Evolutionary conservation across 495 filamentous ascomycete genomes (phyloP), one percentile per base, ranked within the genome.

Genomic region (Tuber indicum): DNA sequence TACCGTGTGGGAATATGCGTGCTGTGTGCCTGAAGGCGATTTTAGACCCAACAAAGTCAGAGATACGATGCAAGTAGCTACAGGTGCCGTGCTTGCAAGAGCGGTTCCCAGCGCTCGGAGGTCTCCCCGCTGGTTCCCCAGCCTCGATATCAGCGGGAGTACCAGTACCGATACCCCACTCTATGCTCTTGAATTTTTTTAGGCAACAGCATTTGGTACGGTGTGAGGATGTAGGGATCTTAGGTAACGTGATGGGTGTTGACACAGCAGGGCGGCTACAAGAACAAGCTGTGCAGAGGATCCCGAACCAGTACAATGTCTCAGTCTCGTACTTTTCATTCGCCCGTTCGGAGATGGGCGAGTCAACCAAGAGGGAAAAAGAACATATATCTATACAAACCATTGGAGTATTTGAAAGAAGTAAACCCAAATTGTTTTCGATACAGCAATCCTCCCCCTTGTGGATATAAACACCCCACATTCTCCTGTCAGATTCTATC

Each of bases 401-500:
- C 23, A 58, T 58, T 23, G 1, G 14, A 36, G 14, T 17, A 36
- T 66, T 32, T 26, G 52, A 62, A 62, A n/a, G 23, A 26, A 62
- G 52, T 62, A 14, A 32, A 62, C n/a, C 52, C 52, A 49, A 26
- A 1, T 32, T 36, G 32, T 66, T 66, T 66, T 14, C 58, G 14
- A 66, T 66, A 66, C 26, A 66, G 58, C 26, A 66, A 66, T 76
- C 45, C 70, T 14, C 75, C 7, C 70, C 36, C 26, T 70, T 43
- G 39, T 62, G 66, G 74, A 80, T 80, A 80, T 75, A 80, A 76
- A 71, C 47, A 71, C 66, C 71, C 77, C 73, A 80, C 66, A 79
- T 79, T 45, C 26, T 76, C 71, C 73, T 43, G 71, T 76, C 72
- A 66, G 69, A 80, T 74, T 80, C 78, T 80, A 80, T 80, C 78